Conservation (phyloP, 306 rosid species). For the Hippophae tibetana region DNA sequence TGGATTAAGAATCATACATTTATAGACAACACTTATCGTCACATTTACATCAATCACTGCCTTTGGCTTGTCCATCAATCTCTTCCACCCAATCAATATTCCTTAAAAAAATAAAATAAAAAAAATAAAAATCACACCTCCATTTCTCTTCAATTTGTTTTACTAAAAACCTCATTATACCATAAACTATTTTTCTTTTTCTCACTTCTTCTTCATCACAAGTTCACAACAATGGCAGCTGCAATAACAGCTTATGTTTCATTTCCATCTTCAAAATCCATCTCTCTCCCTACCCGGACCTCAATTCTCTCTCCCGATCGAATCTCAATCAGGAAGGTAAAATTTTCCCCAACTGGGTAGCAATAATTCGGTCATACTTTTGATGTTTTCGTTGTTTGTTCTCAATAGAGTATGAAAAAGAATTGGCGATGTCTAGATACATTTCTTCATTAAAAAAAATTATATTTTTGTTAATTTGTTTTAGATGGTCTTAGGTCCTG, state of each 20-base stretch:
- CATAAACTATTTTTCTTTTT: background rate
- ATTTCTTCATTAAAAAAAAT: background rate
- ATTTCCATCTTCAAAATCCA: constrained; percentile 64
- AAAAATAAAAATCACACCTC: no score
- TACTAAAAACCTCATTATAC: background rate
- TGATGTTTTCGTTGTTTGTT: background rate
- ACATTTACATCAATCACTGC: no score
- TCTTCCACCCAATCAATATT: no score
- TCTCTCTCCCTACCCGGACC: constrained; percentile 45
- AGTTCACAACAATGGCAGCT: constrained; percentile 52
- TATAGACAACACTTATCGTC: no score
- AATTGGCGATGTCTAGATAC: constrained; percentile 3
- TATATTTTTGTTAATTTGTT: no score
- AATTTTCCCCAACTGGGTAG: background rate
- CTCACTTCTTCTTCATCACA: background rate
- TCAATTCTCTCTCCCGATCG: constrained; percentile 45
- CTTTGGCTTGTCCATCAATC: no score
- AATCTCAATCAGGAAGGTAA: constrained; percentile 59
- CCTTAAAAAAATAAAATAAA: no score
- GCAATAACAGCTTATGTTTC: constrained; percentile 82
- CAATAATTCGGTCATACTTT: background rate
- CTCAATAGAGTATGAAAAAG: constrained; percentile 3
- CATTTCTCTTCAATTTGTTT: no score
- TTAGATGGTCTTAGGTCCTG: no score
- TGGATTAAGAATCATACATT: no score